A percentile compares a stretch with the other conserved stretches of the same genome.
phyloP scores from a whole-genome alignment of 2,329 filamentous ascomycete species.

The Xylariaceae sp. region DNA sequence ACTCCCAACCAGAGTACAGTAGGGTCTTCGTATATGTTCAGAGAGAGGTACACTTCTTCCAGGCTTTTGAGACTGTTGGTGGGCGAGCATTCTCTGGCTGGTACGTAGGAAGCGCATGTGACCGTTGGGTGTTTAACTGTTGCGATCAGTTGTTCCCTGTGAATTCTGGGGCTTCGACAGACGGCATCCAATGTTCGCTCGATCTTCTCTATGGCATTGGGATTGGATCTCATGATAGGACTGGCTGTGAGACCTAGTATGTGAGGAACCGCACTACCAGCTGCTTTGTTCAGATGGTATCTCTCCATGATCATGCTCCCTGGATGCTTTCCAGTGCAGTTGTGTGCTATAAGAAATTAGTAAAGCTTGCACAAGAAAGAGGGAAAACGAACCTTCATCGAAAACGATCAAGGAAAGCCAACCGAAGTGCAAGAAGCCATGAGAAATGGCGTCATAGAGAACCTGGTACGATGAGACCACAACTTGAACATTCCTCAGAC shows the following conservation, averaged over 20 bases:
- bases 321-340: constrained; percentile 61
- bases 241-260: constrained; percentile 81
- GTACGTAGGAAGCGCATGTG: constrained; percentile 17
- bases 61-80: constrained; percentile 42
- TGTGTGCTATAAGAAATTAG: constrained; percentile 57
- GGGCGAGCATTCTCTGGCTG: constrained; percentile 3
- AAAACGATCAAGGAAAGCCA: constrained; percentile 68
- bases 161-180: constrained; percentile 63
- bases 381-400: constrained; percentile 64
- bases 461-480: constrained; percentile 76
- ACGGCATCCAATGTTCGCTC: constrained; percentile 67
- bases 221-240: constrained; percentile 60
- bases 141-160: constrained; percentile 65
- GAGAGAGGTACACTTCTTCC: constrained; percentile 29
- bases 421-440: constrained; percentile 66
- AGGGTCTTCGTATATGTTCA: constrained; percentile 61
- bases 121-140: constrained; percentile 65
- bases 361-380: not conserved
- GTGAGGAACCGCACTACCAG: constrained; percentile 46
- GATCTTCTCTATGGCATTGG: constrained; percentile 53
- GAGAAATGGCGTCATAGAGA: constrained; percentile 66
- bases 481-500: constrained; percentile 62
- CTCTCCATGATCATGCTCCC: constrained; percentile 69
- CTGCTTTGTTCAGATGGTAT: constrained; percentile 51
- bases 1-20: constrained; percentile 44